These are phyloP conservation scores for Ophiostoma ips DNA, from an alignment of 2,329 filamentous ascomycete genomes.

Conservation along the genomic window DNA sequence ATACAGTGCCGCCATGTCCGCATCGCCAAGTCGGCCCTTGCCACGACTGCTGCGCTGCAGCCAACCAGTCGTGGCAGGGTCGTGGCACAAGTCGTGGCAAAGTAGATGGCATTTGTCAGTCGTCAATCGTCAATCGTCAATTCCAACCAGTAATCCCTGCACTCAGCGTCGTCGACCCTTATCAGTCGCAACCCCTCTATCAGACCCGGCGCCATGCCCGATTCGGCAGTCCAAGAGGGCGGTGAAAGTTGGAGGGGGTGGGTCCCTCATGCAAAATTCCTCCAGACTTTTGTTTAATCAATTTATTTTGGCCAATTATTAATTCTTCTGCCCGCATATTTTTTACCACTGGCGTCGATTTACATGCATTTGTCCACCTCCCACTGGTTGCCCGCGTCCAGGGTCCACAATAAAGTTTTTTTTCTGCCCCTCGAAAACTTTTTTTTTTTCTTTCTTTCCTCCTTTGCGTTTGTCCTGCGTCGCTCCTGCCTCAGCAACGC, in stretches of 20 bases:
- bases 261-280: conserved; percentile 10
- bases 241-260: conserved; percentile 9
- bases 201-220: background rate
- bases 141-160: too few relatives aligned
- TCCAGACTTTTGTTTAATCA: background rate
- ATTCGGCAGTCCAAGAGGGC: conserved; percentile 12
- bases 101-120: too few relatives aligned
- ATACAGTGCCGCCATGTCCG: too few relatives aligned
- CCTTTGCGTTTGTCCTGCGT: background rate
- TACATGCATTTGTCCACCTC: conserved; percentile 3
- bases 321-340: conserved; percentile 1
- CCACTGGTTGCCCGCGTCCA: conserved; percentile 6
- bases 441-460: too few relatives aligned
- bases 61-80: too few relatives aligned
- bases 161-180: too few relatives aligned
- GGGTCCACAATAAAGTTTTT: conserved; percentile 15
- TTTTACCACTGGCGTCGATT: conserved; percentile 7
- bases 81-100: too few relatives aligned
- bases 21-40: too few relatives aligned
- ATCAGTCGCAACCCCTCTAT: conserved; percentile 10
- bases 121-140: too few relatives aligned
- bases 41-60: too few relatives aligned
- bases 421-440: conserved; percentile 8
- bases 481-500: background rate
- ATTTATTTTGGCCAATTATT: background rate